Conservation (phyloP, 2,329 filamentous ascomycete genomes). For the Cladophialophora yegresii region DNA sequence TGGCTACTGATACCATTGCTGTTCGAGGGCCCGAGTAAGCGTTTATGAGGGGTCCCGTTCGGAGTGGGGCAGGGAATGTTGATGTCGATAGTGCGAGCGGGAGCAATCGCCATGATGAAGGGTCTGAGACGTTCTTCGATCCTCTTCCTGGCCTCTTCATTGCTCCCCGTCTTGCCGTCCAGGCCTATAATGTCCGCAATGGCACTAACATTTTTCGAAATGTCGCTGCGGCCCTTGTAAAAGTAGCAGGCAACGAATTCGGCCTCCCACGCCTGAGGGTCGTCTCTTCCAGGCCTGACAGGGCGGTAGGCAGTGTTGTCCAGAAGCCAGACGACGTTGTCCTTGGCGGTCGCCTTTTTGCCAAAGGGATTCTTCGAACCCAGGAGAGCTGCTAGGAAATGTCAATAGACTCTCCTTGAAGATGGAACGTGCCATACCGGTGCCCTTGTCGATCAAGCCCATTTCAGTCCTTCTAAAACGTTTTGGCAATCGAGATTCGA, state of each 20-base stretch:
- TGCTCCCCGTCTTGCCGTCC: constrained; percentile 54
- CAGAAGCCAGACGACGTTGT: constrained; percentile 80
- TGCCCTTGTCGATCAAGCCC: constrained; percentile 36
- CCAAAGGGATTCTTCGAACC: constrained; percentile 59
- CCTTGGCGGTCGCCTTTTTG: constrained; percentile 60
- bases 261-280: constrained; percentile 65
- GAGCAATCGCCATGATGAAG: constrained; percentile 74
- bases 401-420: constrained; percentile 11
- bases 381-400: constrained; percentile 36
- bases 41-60: constrained; percentile 42
- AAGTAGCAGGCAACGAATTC: constrained; percentile 86
- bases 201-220: constrained; percentile 68
- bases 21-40: constrained; percentile 69
- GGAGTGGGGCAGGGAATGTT: constrained; percentile 57
- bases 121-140: constrained; percentile 61
- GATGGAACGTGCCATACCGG: constrained; percentile 19
- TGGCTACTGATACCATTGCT: constrained; percentile 72
- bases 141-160: constrained; percentile 62
- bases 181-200: constrained; percentile 71
- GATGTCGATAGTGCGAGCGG: constrained; percentile 68
- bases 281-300: constrained; percentile 40
- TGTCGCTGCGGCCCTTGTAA: constrained; percentile 65
- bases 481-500: constrained; percentile 36
- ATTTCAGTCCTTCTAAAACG: constrained; percentile 35
- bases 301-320: constrained; percentile 81